Conservation (phyloP, 176 grass and related monocot species). For the Avena eriantha region DNA sequence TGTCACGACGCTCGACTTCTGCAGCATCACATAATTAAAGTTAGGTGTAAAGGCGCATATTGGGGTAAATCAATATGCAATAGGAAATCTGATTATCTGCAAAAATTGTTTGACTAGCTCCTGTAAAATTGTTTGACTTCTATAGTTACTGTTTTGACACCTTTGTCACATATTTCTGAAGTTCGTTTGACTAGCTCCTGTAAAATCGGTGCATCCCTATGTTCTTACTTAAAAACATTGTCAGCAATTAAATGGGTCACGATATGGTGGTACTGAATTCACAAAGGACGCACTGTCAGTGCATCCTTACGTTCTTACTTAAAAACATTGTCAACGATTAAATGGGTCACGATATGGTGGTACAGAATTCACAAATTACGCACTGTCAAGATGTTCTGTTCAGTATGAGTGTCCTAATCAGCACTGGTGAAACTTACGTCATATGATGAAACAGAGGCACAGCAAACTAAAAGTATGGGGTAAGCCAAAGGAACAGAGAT, state of each 20-base stretch:
- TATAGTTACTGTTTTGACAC: constrained; percentile 6
- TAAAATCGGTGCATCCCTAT: background rate
- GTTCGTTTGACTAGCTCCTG: background rate
- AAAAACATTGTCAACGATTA: background rate
- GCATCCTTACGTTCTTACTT: background rate
- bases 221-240: background rate
- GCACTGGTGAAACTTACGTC: background rate
- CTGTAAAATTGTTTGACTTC: background rate
- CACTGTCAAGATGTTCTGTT: background rate
- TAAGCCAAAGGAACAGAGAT: constrained; percentile 37
- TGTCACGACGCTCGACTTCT: constrained; percentile 63
- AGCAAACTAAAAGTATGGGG: background rate
- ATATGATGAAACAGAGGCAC: constrained; percentile 1
- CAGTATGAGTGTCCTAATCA: background rate
- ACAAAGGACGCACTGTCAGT: background rate
- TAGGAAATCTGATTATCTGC: background rate
- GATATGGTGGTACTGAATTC: background rate
- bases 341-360: background rate
- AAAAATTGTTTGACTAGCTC: constrained; percentile 42
- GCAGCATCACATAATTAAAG: constrained; percentile 42
- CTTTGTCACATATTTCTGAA: background rate
- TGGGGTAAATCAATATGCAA: background rate
- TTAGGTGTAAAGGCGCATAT: background rate
- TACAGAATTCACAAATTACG: background rate
- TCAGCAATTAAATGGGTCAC: background rate